A percentile compares a stretch with the other conserved stretches of the same genome.
phyloP scores from a whole-genome alignment of 2,329 filamentous ascomycete genomes.

The Atkinsonella texensis region DNA sequence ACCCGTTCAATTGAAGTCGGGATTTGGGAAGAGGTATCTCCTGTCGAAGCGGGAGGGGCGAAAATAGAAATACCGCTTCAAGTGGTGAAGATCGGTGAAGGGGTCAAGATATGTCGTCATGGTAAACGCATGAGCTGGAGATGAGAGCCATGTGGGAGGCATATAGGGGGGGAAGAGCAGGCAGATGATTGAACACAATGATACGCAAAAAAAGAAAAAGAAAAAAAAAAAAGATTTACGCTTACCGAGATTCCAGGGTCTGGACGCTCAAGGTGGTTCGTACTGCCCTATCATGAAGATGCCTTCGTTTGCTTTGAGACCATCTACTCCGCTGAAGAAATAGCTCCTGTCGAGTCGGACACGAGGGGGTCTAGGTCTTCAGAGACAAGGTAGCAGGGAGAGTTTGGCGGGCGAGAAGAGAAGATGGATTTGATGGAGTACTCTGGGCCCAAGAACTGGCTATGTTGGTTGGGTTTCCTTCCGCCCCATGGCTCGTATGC shows the following conservation, averaged over 20 bases:
- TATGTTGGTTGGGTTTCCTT: too few relatives aligned
- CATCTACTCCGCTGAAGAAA: constrained; percentile 64
- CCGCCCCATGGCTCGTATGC: too few relatives aligned
- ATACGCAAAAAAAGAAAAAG: too few relatives aligned
- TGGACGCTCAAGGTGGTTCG: constrained; percentile 52
- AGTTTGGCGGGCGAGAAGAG: constrained; percentile 43
- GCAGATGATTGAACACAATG: too few relatives aligned
- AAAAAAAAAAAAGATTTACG: background rate
- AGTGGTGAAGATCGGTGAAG: too few relatives aligned
- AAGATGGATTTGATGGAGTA: constrained; percentile 42
- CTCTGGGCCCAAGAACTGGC: constrained; percentile 42
- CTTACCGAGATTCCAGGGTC: constrained; percentile 50
- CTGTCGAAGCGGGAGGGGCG: constrained; percentile 54
- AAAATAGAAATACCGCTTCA: constrained; percentile 27
- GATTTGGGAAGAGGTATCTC: constrained; percentile 53
- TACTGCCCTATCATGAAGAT: constrained; percentile 58
- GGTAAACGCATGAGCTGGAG: too few relatives aligned
- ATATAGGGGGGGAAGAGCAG: too few relatives aligned
- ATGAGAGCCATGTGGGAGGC: too few relatives aligned
- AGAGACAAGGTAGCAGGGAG: constrained; percentile 59
- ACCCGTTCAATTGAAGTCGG: constrained; percentile 40
- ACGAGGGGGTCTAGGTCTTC: constrained; percentile 61
- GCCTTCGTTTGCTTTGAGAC: constrained; percentile 56
- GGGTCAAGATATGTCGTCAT: too few relatives aligned
- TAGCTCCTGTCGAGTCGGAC: constrained; percentile 45